Evolutionary conservation across 1,139 yeast species (phyloP), one percentile per base, ranked within the genome.

Genomic region (Nakaseomyces kungkrabaensis): DNA sequence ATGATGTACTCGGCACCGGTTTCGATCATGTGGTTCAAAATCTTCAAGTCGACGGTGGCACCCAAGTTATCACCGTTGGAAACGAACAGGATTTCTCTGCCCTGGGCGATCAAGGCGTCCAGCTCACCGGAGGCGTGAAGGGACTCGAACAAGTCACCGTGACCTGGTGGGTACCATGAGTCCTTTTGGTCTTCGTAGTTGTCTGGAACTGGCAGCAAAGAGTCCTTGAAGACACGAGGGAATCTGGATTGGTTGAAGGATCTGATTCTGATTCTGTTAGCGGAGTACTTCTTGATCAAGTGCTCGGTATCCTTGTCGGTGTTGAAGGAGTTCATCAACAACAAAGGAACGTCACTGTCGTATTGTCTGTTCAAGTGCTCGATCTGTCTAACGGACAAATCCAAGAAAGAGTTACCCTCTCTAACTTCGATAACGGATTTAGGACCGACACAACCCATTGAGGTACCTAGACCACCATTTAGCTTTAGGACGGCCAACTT

Each of bases 401-500:
- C 98, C 69, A 92, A 78, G 70, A 92, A 92, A 40, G 97, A 85
- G 77, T 92, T 94, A 55, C 98, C 98, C 61, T 92, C 98, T 69
- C 98, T 84, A 48, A 92, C 98, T 73, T 92, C 98, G 68, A 92
- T 94, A 58, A 92, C 95, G 25, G 96, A 86, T 71, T 92, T 92
- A 55, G 98, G 98, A 52, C 98, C 98, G 56, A 92, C 97, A 74
- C 98, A 94, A 51, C 98, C 98, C 98, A 92, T 92, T 13, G 98
- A 90, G 37, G 98, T 92, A 67, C 98, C 98, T 60, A 92, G 77
- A 48, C 98, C 98, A 75, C 98, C 98, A 68, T 92, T 92, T 68
- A 92, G 79, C 73, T 92, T 92, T 70, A 92, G 77, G 45, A 92
- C 98, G 4, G 97, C 97, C 67, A 92, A 78, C 70, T 90, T 90